Base-by-base conservation (phyloP, 2,329 filamentous ascomycete species). In the Ascochyta lentis region DNA sequence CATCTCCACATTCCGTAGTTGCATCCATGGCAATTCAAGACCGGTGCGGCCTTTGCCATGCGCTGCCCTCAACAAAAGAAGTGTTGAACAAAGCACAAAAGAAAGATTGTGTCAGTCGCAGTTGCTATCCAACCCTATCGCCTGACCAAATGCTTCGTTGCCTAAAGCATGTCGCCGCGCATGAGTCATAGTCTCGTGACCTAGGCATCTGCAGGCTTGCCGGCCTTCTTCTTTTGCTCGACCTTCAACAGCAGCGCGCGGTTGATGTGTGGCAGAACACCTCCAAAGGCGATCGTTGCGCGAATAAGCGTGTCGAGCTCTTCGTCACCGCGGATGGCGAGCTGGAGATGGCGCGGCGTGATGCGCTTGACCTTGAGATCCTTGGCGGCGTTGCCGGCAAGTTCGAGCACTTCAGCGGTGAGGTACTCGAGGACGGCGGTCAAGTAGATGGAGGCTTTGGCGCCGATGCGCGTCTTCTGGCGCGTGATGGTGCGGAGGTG, bases 311-410 rank as follows among this genome's bases (percentile, higher is more conserved):
- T 98, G 78, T 99, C 95, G 69, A 99, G 85, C 80, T 99, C 95
- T 81, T 99, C 95, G 78, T 99, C 95, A 74, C 95, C 95, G 73
- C 95, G 92, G 76, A 99, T 99, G 71, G 95, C 95, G 61, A 99
- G 90, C 80, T 99, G 95, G 64, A 99, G 83, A 79, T 99, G 95
- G 78, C 95, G 93, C 53, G 95, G 95, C 12, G 94, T 98, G 80
- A 99, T 99, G 80, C 95, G 95, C 88, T 98, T 99, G 82, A 98
- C 95, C 82, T 98, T 99, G 76, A 98, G 90, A 79, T 99, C 95
- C 85, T 98, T 98, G 79, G 95, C 95, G 49, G 95, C 95, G 78
- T 99, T 99, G 79, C 95, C 95, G 77, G 95, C 95, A 65, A 99
- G 85, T 80, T 99, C 95, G 71, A 99, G 89, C 42, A 99, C 94